Conservation (phyloP, 495 filamentous ascomycete genomes). For the Polyplosphaeria fusca region DNA sequence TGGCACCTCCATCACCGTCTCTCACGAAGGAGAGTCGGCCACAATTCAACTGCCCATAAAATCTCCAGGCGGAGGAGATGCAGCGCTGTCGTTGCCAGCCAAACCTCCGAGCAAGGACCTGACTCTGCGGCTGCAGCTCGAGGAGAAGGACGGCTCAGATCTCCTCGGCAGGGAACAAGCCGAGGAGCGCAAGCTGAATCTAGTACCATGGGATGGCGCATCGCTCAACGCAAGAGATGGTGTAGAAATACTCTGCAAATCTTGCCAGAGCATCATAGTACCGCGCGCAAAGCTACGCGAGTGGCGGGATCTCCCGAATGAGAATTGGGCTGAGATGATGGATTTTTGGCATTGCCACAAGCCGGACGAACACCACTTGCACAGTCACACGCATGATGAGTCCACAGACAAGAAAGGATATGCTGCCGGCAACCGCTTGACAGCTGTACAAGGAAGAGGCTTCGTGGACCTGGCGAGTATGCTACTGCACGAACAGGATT, state of each 20-base stretch:
- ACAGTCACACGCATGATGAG: slow-evolving; percentile 36
- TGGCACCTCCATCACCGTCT: slow-evolving; percentile 50
- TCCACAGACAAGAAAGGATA: slow-evolving; percentile 63
- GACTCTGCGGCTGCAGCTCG: slow-evolving; percentile 70
- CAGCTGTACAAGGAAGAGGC: slow-evolving; percentile 60
- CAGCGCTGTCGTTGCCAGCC: slow-evolving; percentile 41
- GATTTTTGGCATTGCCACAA: slow-evolving; percentile 99
- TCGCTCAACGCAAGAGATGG: slow-evolving; percentile 46
- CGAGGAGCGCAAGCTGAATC: slow-evolving; percentile 38
- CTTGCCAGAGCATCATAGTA: slow-evolving; percentile 54
- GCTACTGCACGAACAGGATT: slow-evolving; percentile 63
- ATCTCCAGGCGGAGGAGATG: slow-evolving; percentile 44
- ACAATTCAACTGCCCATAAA: slow-evolving; percentile 65
- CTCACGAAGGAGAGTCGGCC: slow-evolving; percentile 53
- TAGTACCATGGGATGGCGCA: slow-evolving; percentile 70
- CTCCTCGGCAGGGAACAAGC: slow-evolving; percentile 32
- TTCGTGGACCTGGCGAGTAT: slow-evolving; percentile 80
- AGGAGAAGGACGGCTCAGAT: slow-evolving; percentile 39
- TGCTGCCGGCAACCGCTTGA: slow-evolving; percentile 66
- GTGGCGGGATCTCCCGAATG: slow-evolving; percentile 96
- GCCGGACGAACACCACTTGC: slow-evolving; percentile 48
- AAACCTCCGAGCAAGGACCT: slow-evolving; percentile 45
- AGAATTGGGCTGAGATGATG: slow-evolving; percentile 99
- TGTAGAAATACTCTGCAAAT: slow-evolving; percentile 57
- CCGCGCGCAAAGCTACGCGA: slow-evolving; percentile 43